Conservation (phyloP, 148 eudicot genomes). For the Diospyros kaki region DNA sequence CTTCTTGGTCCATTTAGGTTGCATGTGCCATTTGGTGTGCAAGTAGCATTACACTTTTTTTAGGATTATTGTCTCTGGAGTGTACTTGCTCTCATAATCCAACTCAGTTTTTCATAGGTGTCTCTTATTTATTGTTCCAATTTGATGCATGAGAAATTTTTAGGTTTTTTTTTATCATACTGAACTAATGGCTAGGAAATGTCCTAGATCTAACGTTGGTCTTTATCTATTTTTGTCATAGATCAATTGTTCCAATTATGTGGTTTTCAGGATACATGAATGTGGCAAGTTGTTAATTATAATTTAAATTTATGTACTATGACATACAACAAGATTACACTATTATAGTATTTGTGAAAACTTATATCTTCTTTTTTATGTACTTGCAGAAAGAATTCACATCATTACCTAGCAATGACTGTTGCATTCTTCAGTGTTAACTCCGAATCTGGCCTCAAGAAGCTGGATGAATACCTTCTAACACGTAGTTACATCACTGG, state of each 20-base stretch:
- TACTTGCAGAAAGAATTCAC: slow-evolving; percentile 2
- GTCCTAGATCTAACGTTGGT: not conserved
- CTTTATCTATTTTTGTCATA: not conserved
- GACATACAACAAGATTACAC: not conserved
- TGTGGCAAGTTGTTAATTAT: not conserved
- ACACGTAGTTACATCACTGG: slow-evolving; percentile 85
- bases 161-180: not conserved
- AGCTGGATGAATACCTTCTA: slow-evolving; percentile 82
- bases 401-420: slow-evolving; percentile 51
- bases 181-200: not conserved
- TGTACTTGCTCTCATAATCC: not conserved
- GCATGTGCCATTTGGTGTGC: not conserved
- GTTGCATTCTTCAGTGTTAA: slow-evolving; percentile 48
- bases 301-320: not conserved
- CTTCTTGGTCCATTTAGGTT: no score
- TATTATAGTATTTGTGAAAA: not conserved
- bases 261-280: not conserved
- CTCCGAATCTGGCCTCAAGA: slow-evolving; percentile 74
- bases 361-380: not conserved
- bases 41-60: not conserved
- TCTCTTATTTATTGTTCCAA: no score
- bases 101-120: not conserved
- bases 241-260: no score
- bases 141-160: not conserved
- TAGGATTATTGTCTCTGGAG: not conserved